Evolutionary conservation across 2,329 filamentous ascomycete genomes (phyloP).

Genomic region (Aspergillus sp.): DNA sequence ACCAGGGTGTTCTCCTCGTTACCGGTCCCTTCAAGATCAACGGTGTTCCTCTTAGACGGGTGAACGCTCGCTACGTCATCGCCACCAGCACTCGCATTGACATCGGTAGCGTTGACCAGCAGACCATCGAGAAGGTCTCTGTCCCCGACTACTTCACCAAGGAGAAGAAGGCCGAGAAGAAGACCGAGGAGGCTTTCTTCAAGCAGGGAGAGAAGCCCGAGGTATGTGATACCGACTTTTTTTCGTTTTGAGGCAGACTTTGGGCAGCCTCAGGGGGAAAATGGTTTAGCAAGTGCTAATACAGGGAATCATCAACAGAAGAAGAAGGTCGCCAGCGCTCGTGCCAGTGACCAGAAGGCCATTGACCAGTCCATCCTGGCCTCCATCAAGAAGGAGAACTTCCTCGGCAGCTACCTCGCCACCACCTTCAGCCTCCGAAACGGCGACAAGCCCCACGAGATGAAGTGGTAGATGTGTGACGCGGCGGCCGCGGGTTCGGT

Average conservation of each 20-base stretch:
- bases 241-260: neutral
- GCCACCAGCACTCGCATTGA: constrained; percentile 47
- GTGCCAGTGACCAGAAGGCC: constrained; percentile 96
- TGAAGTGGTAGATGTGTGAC: constrained; percentile 79
- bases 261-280: neutral
- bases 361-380: constrained; percentile 94
- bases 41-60: constrained; percentile 90
- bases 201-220: constrained; percentile 97
- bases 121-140: constrained; percentile 74
- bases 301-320: constrained; percentile 59
- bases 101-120: constrained; percentile 72
- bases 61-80: constrained; percentile 48
- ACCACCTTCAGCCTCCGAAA: constrained; percentile 98
- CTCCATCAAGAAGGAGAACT: constrained; percentile 96
- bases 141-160: constrained; percentile 92
- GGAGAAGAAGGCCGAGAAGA: constrained; percentile 86
- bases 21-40: constrained; percentile 99
- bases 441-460: constrained; percentile 99
- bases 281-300: constrained; percentile 1
- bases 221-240: constrained; percentile 53
- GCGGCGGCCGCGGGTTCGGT: constrained; percentile 37
- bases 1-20: constrained; percentile 96
- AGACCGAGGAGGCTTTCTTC: constrained; percentile 99
- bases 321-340: constrained; percentile 90
- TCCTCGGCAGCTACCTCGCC: constrained; percentile 88